phyloP scores from a whole-genome alignment of 2,329 filamentous ascomycete genomes.

The Sordariomycetes sp. region DNA sequence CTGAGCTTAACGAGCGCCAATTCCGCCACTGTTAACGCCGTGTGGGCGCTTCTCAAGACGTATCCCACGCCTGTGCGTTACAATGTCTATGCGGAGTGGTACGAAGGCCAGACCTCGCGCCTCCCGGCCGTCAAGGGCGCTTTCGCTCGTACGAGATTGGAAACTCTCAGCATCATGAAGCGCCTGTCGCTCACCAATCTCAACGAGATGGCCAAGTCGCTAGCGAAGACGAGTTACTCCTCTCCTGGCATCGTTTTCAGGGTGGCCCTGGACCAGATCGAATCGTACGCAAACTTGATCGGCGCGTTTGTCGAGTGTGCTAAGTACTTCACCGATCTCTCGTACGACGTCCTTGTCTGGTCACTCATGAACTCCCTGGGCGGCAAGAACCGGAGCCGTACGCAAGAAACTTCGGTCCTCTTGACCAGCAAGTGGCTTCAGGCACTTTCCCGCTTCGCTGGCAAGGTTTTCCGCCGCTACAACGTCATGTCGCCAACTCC shows the following conservation, averaged over 20 bases:
- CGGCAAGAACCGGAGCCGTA: constrained; percentile 51
- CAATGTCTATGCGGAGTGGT: constrained; percentile 90
- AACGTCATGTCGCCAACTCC: constrained; percentile 73
- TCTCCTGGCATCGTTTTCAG: constrained; percentile 88
- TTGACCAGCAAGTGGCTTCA: constrained; percentile 88
- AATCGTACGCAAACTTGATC: constrained; percentile 90
- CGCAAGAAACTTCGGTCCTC: constrained; percentile 50
- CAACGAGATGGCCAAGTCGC: constrained; percentile 70
- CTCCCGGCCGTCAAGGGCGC: constrained; percentile 67
- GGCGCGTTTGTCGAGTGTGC: constrained; percentile 91
- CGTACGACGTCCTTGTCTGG: constrained; percentile 91
- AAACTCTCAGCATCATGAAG: constrained; percentile 81
- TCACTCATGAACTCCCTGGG: constrained; percentile 67
- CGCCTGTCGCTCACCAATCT: constrained; percentile 82
- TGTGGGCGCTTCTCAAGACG: constrained; percentile 71
- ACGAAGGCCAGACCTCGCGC: constrained; percentile 65
- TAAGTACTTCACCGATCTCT: constrained; percentile 84
- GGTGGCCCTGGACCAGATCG: constrained; percentile 80
- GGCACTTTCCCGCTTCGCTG: constrained; percentile 81
- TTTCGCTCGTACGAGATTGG: constrained; percentile 64
- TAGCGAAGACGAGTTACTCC: constrained; percentile 86
- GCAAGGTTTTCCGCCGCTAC: constrained; percentile 81
- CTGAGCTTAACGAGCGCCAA: constrained; percentile 81
- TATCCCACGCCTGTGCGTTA: constrained; percentile 73
- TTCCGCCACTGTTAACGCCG: constrained; percentile 71